Evolutionary conservation across 2,329 filamentous ascomycete genomes (phyloP).

Genomic region (Cercospora sesami): DNA sequence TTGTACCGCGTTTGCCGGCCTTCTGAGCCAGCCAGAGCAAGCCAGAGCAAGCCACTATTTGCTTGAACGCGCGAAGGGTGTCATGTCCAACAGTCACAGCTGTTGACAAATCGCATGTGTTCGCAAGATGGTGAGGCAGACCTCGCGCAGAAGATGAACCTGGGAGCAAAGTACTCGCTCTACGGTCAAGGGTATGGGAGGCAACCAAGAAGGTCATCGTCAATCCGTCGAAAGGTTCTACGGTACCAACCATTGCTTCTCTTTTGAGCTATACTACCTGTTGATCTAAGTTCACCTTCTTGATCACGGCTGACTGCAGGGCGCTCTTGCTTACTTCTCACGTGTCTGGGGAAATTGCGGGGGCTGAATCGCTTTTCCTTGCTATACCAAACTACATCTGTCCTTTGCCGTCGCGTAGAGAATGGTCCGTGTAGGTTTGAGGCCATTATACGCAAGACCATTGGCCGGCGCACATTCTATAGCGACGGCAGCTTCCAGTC

Average conservation of each 20-base stretch:
- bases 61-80: not conserved
- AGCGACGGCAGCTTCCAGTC: conserved; percentile 4
- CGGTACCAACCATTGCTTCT: not conserved
- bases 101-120: not conserved
- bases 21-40: conserved; percentile 3
- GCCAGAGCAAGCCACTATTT: not conserved
- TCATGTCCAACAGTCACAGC: not conserved
- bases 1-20: conserved; percentile 15
- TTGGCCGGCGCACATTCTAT: conserved; percentile 3
- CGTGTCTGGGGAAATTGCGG: conserved; percentile 9
- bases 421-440: not conserved
- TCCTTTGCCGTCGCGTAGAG: conserved; percentile 16
- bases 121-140: not conserved
- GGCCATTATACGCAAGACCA: not conserved
- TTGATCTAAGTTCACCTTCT: not conserved
- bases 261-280: not conserved
- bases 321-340: conserved; percentile 1
- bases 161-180: not conserved
- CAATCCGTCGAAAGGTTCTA: not conserved
- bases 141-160: not conserved
- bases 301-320: not conserved
- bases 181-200: not conserved
- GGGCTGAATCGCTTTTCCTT: conserved; percentile 1
- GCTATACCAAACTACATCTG: conserved; percentile 16
- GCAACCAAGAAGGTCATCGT: not conserved